A percentile compares a stretch with the other conserved stretches of the same genome.
These are phyloP conservation scores for Penicillium salamii DNA, from an alignment of 495 filamentous ascomycete species.

Conservation along the genomic window DNA sequence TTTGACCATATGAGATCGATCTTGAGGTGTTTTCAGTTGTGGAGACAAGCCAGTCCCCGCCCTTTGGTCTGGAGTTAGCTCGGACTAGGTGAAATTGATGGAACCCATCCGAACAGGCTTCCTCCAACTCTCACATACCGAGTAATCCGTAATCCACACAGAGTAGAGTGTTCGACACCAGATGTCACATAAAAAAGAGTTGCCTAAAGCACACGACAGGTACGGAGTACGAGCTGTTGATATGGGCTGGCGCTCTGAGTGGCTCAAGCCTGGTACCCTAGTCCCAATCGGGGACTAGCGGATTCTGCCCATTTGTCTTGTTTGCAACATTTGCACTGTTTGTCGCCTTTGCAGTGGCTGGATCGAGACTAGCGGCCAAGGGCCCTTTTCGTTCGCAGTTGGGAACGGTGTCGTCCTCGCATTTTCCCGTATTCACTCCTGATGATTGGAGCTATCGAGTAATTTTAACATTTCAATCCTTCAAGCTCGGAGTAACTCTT, in stretches of 20 bases:
- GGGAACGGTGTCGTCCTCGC: neutral
- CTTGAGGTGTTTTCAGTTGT: conserved; percentile 3
- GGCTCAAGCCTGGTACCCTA: too few relatives aligned
- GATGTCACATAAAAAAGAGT: neutral
- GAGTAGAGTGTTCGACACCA: neutral
- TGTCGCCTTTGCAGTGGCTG: conserved; percentile 1
- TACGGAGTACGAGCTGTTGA: neutral
- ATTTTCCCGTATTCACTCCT: neutral
- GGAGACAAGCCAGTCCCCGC: conserved; percentile 4
- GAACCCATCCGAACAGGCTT: too few relatives aligned
- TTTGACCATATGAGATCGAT: conserved; percentile 1
- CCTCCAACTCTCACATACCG: too few relatives aligned
- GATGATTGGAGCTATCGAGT: too few relatives aligned
- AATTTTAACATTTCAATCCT: too few relatives aligned
- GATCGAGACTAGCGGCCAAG: conserved; percentile 5
- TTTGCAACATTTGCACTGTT: conserved; percentile 1
- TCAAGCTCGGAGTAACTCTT: too few relatives aligned
- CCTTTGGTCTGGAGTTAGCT: conserved; percentile 4
- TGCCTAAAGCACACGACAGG: neutral
- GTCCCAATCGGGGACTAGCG: too few relatives aligned
- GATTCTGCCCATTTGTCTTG: conserved; percentile 7
- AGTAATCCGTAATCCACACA: too few relatives aligned
- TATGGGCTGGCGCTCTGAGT: neutral
- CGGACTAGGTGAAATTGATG: too few relatives aligned
- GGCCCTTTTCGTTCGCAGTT: conserved; percentile 4